Conservation (phyloP, 2,329 filamentous ascomycete species). For the Xylaria sp. region DNA sequence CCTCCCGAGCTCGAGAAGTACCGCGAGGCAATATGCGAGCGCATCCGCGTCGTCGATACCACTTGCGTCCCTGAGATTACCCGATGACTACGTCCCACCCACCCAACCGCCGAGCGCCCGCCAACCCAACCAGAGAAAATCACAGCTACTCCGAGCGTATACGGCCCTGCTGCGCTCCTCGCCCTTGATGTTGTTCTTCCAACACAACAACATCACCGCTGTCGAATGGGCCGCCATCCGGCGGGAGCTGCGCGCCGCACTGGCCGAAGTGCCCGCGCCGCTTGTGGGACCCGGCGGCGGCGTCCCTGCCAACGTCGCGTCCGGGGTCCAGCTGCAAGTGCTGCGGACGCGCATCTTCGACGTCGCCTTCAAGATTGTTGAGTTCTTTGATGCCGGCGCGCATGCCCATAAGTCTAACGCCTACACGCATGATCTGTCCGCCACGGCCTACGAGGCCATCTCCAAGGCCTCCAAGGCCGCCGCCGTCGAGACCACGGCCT, state of each 20-base stretch:
- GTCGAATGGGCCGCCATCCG: slow-evolving; percentile 74
- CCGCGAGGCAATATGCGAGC: slow-evolving; percentile 34
- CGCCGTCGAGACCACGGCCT: slow-evolving; percentile 44
- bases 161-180: slow-evolving; percentile 85
- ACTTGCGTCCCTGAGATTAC: slow-evolving; percentile 38
- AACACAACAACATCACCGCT: slow-evolving; percentile 70
- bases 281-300: slow-evolving; percentile 40
- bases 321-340: slow-evolving; percentile 75
- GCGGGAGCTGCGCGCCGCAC: slow-evolving; percentile 62
- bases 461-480: slow-evolving; percentile 41
- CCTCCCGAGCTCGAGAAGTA: slow-evolving; percentile 20
- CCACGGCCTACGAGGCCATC: slow-evolving; percentile 54
- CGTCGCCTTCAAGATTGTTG: slow-evolving; percentile 80
- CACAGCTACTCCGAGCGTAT: slow-evolving; percentile 84
- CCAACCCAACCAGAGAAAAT: slow-evolving; percentile 83
- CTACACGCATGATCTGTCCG: slow-evolving; percentile 58
- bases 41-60: slow-evolving; percentile 24
- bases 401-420: slow-evolving; percentile 42
- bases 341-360: slow-evolving; percentile 89
- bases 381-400: slow-evolving; percentile 69
- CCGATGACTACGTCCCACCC: slow-evolving; percentile 58
- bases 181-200: slow-evolving; percentile 82
- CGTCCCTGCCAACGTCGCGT: slow-evolving; percentile 53
- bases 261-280: slow-evolving; percentile 46
- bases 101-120: slow-evolving; percentile 88